Base-by-base conservation (phyloP, 768 basidiomycete species). In the Pluteus cervinus region DNA sequence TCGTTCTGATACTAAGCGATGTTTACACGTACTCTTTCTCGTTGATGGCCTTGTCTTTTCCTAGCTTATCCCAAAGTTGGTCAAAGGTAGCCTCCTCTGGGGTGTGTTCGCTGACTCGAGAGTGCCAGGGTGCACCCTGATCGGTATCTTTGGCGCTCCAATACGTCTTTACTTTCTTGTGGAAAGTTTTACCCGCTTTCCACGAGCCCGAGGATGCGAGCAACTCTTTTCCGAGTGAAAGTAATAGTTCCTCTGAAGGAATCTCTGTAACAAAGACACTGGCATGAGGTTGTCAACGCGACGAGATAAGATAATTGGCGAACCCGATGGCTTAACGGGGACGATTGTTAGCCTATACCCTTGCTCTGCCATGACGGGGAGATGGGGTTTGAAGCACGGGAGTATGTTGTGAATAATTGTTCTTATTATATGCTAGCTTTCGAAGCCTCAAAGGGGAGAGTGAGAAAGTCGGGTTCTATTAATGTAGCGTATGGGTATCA, bases 61-160 rank as follows among this genome's bases (percentile, higher is more conserved):
- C 81, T 10, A 87, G 56, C 47, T 75, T 79, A 25, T 63, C 66
- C 86, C 86, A 87, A 47, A 87, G 61, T 46, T 77, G 71, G 45
- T 84, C 79, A 53, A 88, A 87, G 1, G 79, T 77, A 7, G 70
- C 77, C 37, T 87, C 81, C n/a, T 75, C 64, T 4, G 67, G 51
- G 9, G 68, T 54, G 56, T 88, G 86, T 49, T 73, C 70, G 50
- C 83, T 85, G 41, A 77, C 54, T 16, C 85, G 73, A 52, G 73
- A 74, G 48, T 83, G 71, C 84, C 85, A 88, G 3, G 69, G 56
- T 24, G 79, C 76, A 17, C 68, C 74, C 42, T 81, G 79, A 5
- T 55, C 67, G 9, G 69, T 56, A 3, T 61, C 63, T 48, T 81
- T 85, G 24, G 72, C 53, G 10, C 65, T 70, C 18, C 57, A 67